A percentile compares a stretch with the other conserved stretches of the same genome.
These are phyloP conservation scores for Emydomyces testavorans DNA, from an alignment of 2,329 filamentous ascomycete species.

Conservation along the genomic window DNA sequence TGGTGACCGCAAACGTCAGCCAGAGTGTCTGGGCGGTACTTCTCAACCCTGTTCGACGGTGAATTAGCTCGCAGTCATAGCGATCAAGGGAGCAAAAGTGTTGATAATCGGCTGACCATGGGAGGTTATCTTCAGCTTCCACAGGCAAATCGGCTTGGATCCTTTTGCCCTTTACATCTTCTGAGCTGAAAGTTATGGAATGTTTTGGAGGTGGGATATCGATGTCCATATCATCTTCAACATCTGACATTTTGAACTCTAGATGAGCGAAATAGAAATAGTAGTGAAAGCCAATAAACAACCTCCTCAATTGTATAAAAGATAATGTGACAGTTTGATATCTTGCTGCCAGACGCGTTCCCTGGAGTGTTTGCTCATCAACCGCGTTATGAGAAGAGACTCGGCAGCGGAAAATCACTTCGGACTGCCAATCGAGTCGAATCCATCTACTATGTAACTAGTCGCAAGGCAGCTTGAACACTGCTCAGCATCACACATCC, in stretches of 20 bases:
- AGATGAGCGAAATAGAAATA: neutral
- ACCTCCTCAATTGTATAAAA: too few relatives aligned
- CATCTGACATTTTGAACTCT: slow-evolving; percentile 39
- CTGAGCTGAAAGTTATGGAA: slow-evolving; percentile 58
- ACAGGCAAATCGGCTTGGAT: slow-evolving; percentile 87
- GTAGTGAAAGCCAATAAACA: too few relatives aligned
- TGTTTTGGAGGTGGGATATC: slow-evolving; percentile 44
- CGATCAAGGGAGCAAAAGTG: neutral
- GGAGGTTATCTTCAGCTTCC: slow-evolving; percentile 83
- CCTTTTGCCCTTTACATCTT: slow-evolving; percentile 71
- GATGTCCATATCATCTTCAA: slow-evolving; percentile 57
- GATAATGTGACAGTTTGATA: neutral
- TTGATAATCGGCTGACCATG: slow-evolving; percentile 55
- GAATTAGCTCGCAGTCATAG: slow-evolving; percentile 1
- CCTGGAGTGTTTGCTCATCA: slow-evolving; percentile 15
- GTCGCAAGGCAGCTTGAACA: neutral
- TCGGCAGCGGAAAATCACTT: slow-evolving; percentile 31
- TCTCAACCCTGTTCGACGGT: slow-evolving; percentile 65
- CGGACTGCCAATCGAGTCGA: too few relatives aligned
- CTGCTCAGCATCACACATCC: neutral
- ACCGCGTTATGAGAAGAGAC: slow-evolving; percentile 35
- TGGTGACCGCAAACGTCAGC: slow-evolving; percentile 92
- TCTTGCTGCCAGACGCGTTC: slow-evolving; percentile 18
- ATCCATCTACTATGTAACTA: too few relatives aligned
- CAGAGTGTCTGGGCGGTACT: slow-evolving; percentile 81